Base-by-base conservation (phyloP, 108 stramenopile species). In the Skeletonema tropicum region DNA sequence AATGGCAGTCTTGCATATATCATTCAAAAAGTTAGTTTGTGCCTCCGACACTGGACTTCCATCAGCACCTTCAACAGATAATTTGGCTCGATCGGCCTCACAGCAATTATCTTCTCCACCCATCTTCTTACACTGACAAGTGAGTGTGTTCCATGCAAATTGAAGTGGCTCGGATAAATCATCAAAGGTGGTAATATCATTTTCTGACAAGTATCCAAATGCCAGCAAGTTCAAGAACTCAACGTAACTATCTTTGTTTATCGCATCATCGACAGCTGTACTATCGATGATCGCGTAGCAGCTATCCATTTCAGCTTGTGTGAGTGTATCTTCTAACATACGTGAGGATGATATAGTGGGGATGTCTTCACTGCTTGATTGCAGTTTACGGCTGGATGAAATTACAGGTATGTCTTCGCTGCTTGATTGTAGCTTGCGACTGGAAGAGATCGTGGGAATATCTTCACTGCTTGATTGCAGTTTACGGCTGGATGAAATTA, bases 211-310 rank as follows among this genome's bases (percentile, higher is more conserved):
- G 7, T 55, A 55, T 9, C 52, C 52, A 55, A 23, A 55, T 5
- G 52, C 52, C 9, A 55, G 52, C 52, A 55, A 55, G 52, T 55
- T 55, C 52, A 55, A 55, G 23, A 55, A 55, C 21, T 55, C 52
- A 10, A 55, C 52, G 10, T 55, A 55, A 19, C 21, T 8, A 23
- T 23, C 21, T 17, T 55, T 23, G 2, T 55, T 23, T 8, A 55
- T 55, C 7, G 2, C 10, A 9, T 55, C 52, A 8, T 55, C 23
- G 6, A 55, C 52, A 2, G 52, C 52, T 10, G 52, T 55, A n/a
- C 52, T 55, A 55, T 55, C 52, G 23, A 55, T 55, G 52, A 55
- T 55, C 23, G 52, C 23, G 25, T 55, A 55, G 23, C 52, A 55
- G 9, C 52, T 55, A 23, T 55, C 52, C 10, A n/a, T 55, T 55